Evolutionary conservation across 371 early-diverging fungal genomes (phyloP).

Genomic region (Parasitella parasitica): DNA sequence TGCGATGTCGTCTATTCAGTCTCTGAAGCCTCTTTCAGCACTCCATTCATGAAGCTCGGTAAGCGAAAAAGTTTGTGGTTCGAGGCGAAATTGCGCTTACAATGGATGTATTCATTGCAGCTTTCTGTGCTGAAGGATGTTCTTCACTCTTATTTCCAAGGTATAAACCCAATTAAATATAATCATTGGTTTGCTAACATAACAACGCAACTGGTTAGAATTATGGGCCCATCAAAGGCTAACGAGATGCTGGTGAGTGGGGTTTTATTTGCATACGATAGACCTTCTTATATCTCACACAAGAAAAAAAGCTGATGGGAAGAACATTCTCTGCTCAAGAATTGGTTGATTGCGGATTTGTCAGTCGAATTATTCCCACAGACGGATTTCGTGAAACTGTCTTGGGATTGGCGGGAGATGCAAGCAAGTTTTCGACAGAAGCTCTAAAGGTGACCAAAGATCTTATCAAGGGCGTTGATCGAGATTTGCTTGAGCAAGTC

Average conservation of each 20-base stretch:
- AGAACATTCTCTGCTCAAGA: conserved; percentile 55
- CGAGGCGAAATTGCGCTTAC: background rate
- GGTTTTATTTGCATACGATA: background rate
- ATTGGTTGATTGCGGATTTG: conserved; percentile 49
- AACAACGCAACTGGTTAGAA: conserved; percentile 25
- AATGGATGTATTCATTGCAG: background rate
- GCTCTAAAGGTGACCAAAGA: conserved; percentile 62
- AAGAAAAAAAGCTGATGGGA: conserved; percentile 37
- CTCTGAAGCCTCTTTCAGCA: conserved; percentile 60
- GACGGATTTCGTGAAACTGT: conserved; percentile 55
- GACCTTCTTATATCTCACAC: too few species aligned
- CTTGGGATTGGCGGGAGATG: conserved; percentile 43
- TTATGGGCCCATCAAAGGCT: conserved; percentile 63
- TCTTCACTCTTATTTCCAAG: conserved; percentile 61
- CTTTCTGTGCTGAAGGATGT: conserved; percentile 72
- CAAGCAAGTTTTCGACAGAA: conserved; percentile 52
- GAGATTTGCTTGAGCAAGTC: conserved; percentile 42
- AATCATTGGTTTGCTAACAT: too few species aligned
- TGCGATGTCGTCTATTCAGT: conserved; percentile 71
- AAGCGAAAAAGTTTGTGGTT: background rate
- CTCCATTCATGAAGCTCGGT: conserved; percentile 71
- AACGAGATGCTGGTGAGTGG: conserved; percentile 58
- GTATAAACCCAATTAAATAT: conserved; percentile 2
- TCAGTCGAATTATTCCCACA: conserved; percentile 52
- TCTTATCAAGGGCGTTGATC: conserved; percentile 52